phyloP scores from a whole-genome alignment of 768 basidiomycete genomes.

The Butyriboletus loyo region DNA sequence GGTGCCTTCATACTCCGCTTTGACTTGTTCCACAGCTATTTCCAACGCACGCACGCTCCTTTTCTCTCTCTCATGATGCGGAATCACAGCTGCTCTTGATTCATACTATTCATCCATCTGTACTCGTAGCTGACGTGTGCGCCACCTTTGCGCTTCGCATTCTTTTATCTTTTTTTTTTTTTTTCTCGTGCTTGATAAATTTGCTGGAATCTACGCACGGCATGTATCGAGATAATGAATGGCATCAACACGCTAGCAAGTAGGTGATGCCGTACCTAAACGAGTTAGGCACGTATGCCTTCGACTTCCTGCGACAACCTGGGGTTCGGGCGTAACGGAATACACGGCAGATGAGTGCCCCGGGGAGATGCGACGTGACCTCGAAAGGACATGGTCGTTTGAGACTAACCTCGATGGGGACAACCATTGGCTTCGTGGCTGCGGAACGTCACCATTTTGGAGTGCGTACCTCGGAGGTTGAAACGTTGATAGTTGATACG shows the following conservation, averaged over 20 bases:
- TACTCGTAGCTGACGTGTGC: slow-evolving; percentile 18
- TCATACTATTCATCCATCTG: slow-evolving; percentile 18
- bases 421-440: neutral
- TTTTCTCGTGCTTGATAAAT: slow-evolving; percentile 1
- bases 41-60: neutral
- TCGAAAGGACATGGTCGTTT: neutral
- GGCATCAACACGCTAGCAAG: neutral
- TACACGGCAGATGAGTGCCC: neutral
- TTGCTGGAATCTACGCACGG: slow-evolving; percentile 23
- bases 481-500: too few species aligned
- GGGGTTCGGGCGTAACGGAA: neutral
- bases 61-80: neutral
- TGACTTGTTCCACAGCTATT: slow-evolving; percentile 3
- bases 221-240: slow-evolving; percentile 13
- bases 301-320: neutral
- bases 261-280: neutral
- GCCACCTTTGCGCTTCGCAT: slow-evolving; percentile 8
- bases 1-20: slow-evolving; percentile 8
- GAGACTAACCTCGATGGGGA: neutral
- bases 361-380: slow-evolving; percentile 2
- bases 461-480: neutral
- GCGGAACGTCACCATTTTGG: too few species aligned
- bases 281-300: neutral
- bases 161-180: neutral
- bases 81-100: slow-evolving; percentile 7